Percentiles rank a stretch among this genome's conserved stretches.
Evolutionary conservation across 192 early-diverging fungal genomes (phyloP).

Genomic region (Paraglomus occultum): DNA sequence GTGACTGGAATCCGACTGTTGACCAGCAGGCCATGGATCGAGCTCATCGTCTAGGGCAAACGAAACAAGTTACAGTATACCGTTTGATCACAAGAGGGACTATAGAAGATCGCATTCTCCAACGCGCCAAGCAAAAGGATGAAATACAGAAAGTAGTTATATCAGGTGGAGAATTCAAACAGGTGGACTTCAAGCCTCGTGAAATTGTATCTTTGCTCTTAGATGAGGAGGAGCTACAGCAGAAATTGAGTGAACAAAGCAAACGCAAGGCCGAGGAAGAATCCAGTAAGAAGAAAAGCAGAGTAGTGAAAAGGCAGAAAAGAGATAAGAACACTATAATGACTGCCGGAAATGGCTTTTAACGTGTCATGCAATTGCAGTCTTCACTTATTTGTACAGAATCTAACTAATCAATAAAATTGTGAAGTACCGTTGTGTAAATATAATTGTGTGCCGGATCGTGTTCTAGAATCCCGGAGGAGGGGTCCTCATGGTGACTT

Average conservation of each 20-base stretch:
- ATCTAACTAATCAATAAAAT: too few relatives aligned
- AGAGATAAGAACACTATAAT: slow-evolving; percentile 27
- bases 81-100: slow-evolving; percentile 78
- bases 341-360: neutral
- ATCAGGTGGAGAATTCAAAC: slow-evolving; percentile 83
- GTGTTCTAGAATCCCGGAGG: slow-evolving; percentile 62
- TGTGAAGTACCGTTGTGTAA: too few relatives aligned
- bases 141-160: slow-evolving; percentile 94
- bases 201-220: slow-evolving; percentile 85
- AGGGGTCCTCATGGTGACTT: slow-evolving; percentile 69
- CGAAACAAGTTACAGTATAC: slow-evolving; percentile 82
- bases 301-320: slow-evolving; percentile 24
- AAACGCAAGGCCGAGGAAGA: slow-evolving; percentile 57
- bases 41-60: slow-evolving; percentile 82
- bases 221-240: slow-evolving; percentile 69
- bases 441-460: too few relatives aligned
- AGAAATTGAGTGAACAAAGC: slow-evolving; percentile 53
- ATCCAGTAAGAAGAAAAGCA: slow-evolving; percentile 35
- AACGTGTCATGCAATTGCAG: too few relatives aligned
- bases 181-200: slow-evolving; percentile 83
- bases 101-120: slow-evolving; percentile 78
- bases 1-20: slow-evolving; percentile 89
- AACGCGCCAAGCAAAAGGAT: slow-evolving; percentile 85
- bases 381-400: too few relatives aligned
- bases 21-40: slow-evolving; percentile 94